phyloP scores from a whole-genome alignment of 2,329 filamentous ascomycete species.

The Sarocladium oryzae region DNA sequence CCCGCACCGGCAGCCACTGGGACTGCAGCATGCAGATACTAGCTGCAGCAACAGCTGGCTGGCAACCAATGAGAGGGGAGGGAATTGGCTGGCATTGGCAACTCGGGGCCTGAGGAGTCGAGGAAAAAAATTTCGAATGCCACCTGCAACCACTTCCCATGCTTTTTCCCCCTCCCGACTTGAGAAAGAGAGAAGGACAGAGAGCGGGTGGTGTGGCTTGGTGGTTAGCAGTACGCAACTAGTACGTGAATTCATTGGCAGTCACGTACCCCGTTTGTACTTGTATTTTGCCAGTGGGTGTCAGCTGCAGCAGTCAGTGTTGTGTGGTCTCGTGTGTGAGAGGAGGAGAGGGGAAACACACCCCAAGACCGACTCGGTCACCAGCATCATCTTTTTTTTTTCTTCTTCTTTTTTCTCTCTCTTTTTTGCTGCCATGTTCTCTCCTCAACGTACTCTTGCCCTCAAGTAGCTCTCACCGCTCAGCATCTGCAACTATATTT shows the following conservation, averaged over 20 bases:
- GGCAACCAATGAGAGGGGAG: not conserved
- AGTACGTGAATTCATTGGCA: not conserved
- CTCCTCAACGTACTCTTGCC: not conserved
- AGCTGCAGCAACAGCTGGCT: not conserved
- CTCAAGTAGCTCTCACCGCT: not conserved
- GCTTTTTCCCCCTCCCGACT: slow-evolving; percentile 1
- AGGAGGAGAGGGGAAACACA: not conserved
- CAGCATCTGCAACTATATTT: too few species aligned
- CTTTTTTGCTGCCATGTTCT: too few species aligned
- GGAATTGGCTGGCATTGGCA: slow-evolving; percentile 5
- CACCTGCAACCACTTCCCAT: slow-evolving; percentile 1
- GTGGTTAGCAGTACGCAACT: not conserved
- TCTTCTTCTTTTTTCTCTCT: not conserved
- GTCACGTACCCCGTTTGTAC: not conserved
- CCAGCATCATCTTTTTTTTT: not conserved
- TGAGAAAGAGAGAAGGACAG: too few species aligned
- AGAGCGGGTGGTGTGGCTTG: too few species aligned
- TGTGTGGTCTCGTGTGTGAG: not conserved
- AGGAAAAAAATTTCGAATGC: slow-evolving; percentile 1
- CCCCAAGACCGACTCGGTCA: not conserved
- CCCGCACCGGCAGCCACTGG: not conserved
- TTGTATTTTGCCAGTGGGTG: not conserved
- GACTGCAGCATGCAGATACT: not conserved
- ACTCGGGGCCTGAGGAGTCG: slow-evolving; percentile 4
- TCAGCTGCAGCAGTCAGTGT: not conserved